A percentile compares a stretch with the other conserved stretches of the same genome.
phyloP scores from a whole-genome alignment of 257 asterid genomes.

The Leptodermis oblonga region DNA sequence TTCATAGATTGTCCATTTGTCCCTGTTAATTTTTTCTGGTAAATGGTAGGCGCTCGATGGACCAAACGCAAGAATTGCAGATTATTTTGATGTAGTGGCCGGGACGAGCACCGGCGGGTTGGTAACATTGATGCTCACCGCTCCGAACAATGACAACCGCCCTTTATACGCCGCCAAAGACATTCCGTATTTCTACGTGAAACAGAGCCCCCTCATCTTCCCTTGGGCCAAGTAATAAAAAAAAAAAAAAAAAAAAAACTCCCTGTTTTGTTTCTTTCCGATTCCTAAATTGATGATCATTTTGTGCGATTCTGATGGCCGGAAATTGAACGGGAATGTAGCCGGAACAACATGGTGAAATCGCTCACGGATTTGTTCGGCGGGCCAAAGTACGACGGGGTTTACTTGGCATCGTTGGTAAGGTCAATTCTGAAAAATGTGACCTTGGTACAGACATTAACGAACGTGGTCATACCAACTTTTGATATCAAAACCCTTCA shows the following conservation, averaged over 20 bases:
- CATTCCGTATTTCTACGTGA: slow-evolving; percentile 48
- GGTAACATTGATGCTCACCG: slow-evolving; percentile 55
- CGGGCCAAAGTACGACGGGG: slow-evolving; percentile 63
- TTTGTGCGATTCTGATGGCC: too few relatives aligned
- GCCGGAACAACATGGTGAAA: slow-evolving; percentile 38
- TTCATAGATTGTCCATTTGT: neutral
- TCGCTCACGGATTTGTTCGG: slow-evolving; percentile 37
- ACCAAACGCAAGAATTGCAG: slow-evolving; percentile 59
- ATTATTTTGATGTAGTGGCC: slow-evolving; percentile 70
- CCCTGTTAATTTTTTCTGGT: neutral
- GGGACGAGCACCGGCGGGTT: slow-evolving; percentile 83
- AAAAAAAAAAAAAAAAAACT: too few relatives aligned
- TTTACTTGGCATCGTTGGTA: slow-evolving; percentile 29
- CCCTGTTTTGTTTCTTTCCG: too few relatives aligned
- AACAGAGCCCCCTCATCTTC: slow-evolving; percentile 54
- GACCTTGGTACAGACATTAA: slow-evolving; percentile 36
- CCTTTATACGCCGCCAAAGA: slow-evolving; percentile 55
- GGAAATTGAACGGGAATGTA: too few relatives aligned
- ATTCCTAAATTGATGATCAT: too few relatives aligned
- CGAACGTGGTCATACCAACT: slow-evolving; percentile 44
- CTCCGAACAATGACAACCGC: slow-evolving; percentile 51
- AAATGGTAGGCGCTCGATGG: slow-evolving; percentile 55
- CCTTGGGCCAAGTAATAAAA: slow-evolving; percentile 44
- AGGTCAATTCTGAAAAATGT: slow-evolving; percentile 28
- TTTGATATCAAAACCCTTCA: slow-evolving; percentile 50